These are phyloP conservation scores for Ustilago shanxiensis DNA, from an alignment of 1,284 basidiomycete species.

Conservation along the genomic window DNA sequence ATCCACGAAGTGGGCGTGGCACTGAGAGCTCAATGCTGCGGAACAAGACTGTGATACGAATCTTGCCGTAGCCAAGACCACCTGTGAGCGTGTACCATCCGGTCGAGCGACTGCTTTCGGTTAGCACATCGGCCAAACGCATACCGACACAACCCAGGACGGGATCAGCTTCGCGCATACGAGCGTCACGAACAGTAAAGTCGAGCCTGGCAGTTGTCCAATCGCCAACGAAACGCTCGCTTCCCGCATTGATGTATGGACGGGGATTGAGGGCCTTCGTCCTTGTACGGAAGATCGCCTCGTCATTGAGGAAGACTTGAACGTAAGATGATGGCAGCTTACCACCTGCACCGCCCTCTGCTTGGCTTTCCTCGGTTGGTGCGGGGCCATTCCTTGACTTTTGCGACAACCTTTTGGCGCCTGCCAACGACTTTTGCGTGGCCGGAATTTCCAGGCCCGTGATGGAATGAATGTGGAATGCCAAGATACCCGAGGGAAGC, in stretches of 20 bases:
- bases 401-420: slow-evolving; percentile 41
- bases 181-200: slow-evolving; percentile 58
- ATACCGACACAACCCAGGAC: slow-evolving; percentile 62
- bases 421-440: slow-evolving; percentile 49
- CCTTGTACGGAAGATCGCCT: slow-evolving; percentile 62
- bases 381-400: slow-evolving; percentile 34
- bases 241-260: slow-evolving; percentile 64
- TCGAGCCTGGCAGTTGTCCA: slow-evolving; percentile 60
- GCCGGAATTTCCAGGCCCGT: slow-evolving; percentile 54
- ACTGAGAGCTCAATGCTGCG: slow-evolving; percentile 58
- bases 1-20: slow-evolving; percentile 59
- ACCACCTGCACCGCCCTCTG: slow-evolving; percentile 42
- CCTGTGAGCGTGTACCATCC: slow-evolving; percentile 61
- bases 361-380: slow-evolving; percentile 44
- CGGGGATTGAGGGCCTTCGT: slow-evolving; percentile 62
- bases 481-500: slow-evolving; percentile 58
- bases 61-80: slow-evolving; percentile 62
- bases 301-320: slow-evolving; percentile 65
- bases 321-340: slow-evolving; percentile 64
- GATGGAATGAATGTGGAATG: slow-evolving; percentile 65
- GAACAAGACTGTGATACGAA: slow-evolving; percentile 60
- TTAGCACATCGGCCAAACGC: slow-evolving; percentile 54
- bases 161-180: slow-evolving; percentile 62
- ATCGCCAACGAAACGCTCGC: slow-evolving; percentile 60
- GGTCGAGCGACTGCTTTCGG: slow-evolving; percentile 39